These are phyloP conservation scores for Hymenoscyphus fraxineus DNA, from an alignment of 2,329 filamentous ascomycete species.

Conservation along the genomic window DNA sequence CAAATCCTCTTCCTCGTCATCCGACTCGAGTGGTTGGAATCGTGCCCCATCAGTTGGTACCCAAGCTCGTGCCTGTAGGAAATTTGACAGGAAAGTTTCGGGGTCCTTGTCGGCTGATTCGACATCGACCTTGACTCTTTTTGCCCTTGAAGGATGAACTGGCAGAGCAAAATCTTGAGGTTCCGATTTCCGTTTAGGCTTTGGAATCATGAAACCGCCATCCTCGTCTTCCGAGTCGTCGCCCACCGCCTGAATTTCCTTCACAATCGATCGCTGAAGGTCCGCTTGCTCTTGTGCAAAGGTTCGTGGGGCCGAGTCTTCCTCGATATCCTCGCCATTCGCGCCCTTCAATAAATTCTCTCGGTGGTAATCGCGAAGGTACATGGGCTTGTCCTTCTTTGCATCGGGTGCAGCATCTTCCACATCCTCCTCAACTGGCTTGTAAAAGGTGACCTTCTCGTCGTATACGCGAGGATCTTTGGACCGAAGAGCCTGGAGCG, in stretches of 20 bases:
- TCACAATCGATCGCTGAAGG: constrained; percentile 72
- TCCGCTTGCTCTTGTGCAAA: constrained; percentile 87
- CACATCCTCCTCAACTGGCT: constrained; percentile 54
- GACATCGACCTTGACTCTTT: constrained; percentile 56
- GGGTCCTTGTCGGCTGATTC: constrained; percentile 80
- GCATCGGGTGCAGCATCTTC: constrained; percentile 36
- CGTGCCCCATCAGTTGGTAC: constrained; percentile 61
- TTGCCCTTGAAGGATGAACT: constrained; percentile 54
- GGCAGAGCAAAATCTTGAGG: constrained; percentile 40
- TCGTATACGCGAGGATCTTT: constrained; percentile 94
- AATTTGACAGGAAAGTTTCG: constrained; percentile 90
- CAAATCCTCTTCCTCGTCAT: constrained; percentile 69
- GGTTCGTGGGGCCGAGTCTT: constrained; percentile 56
- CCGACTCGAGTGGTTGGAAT: constrained; percentile 84
- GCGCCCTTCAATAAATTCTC: constrained; percentile 78
- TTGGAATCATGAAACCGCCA: constrained; percentile 70
- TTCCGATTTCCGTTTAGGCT: constrained; percentile 42
- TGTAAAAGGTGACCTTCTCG: constrained; percentile 72
- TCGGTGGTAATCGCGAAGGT: constrained; percentile 84
- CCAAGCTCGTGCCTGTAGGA: constrained; percentile 90
- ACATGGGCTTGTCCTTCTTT: constrained; percentile 80
- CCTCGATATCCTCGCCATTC: constrained; percentile 51
- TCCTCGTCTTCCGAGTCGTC: constrained; percentile 50
- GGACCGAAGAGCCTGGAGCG: constrained; percentile 78
- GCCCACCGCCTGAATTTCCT: constrained; percentile 69